phyloP scores from a whole-genome alignment of 176 grass and related monocot species.

The Hyparrhenia diplandra region DNA sequence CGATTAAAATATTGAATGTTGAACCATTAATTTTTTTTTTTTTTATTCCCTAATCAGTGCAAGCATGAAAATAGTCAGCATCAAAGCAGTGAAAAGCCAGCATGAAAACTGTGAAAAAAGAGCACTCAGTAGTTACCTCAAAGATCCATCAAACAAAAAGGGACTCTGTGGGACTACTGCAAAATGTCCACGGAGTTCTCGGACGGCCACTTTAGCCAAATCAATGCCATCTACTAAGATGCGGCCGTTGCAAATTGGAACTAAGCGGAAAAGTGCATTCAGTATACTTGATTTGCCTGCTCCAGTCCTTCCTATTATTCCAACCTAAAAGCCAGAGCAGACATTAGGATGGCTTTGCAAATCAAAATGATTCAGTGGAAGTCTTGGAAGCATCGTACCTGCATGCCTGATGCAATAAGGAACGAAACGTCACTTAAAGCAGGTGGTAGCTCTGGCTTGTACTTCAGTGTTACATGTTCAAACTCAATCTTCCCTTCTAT shows the following conservation, averaged over 20 bases:
- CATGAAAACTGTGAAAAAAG: constrained; percentile 19
- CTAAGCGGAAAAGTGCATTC: constrained; percentile 81
- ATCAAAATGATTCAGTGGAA: not conserved
- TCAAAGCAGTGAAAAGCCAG: constrained; percentile 21
- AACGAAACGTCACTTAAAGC: constrained; percentile 77
- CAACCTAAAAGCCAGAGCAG: constrained; percentile 56
- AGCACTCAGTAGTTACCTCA: constrained; percentile 50
- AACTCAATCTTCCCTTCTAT: constrained; percentile 71
- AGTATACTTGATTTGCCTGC: constrained; percentile 96
- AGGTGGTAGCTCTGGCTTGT: constrained; percentile 61
- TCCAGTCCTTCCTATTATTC: constrained; percentile 94
- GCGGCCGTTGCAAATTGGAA: constrained; percentile 60
- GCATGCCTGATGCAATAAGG: constrained; percentile 58
- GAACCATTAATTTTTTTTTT: not conserved
- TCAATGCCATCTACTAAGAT: constrained; percentile 78
- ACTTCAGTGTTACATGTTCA: constrained; percentile 75
- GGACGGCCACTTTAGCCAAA: constrained; percentile 58
- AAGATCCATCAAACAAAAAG: constrained; percentile 84
- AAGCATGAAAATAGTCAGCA: constrained; percentile 3
- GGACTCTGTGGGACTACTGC: constrained; percentile 88
- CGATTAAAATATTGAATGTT: not conserved
- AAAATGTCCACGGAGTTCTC: constrained; percentile 69
- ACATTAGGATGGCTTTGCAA: not conserved
- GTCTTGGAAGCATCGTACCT: constrained; percentile 38
- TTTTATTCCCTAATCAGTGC: not conserved